Conservation (phyloP, 768 basidiomycete genomes). For the Boletellus ananiceps region DNA sequence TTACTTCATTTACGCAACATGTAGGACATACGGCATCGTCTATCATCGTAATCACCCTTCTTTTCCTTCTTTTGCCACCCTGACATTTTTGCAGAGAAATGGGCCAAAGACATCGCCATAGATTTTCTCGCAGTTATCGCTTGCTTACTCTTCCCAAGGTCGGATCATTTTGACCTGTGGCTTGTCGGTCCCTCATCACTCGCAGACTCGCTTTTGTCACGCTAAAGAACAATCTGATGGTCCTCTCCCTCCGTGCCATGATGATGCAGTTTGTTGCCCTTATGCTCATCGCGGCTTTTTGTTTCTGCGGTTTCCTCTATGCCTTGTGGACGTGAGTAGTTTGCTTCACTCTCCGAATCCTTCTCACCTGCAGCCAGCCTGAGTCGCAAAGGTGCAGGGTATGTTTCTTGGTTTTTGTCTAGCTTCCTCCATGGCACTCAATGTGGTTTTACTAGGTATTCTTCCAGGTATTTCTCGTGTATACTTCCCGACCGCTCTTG, state of each 20-base stretch:
- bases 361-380: conserved; percentile 39
- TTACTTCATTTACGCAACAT: conserved; percentile 68
- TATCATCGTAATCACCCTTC: conserved; percentile 45
- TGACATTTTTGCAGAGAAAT: conserved; percentile 39
- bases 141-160: conserved; percentile 87
- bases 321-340: conserved; percentile 84
- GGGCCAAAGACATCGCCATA: conserved; percentile 68
- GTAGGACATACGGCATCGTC: conserved; percentile 72
- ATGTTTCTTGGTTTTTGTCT: conserved; percentile 16
- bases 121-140: conserved; percentile 88
- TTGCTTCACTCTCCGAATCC: neutral
- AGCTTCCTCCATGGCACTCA: neutral
- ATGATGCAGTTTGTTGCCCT: conserved; percentile 82
- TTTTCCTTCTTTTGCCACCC: neutral
- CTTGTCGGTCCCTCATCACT: neutral
- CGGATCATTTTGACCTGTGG: conserved; percentile 2
- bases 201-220: conserved; percentile 88
- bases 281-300: conserved; percentile 83
- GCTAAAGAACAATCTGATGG: conserved; percentile 74
- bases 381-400: conserved; percentile 58
- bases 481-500: neutral
- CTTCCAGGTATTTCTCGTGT: conserved; percentile 31
- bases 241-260: conserved; percentile 86
- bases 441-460: conserved; percentile 24
- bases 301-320: conserved; percentile 90